Conservation (phyloP, 176 grass and related monocot genomes). For the Calamus simplicifolius region DNA sequence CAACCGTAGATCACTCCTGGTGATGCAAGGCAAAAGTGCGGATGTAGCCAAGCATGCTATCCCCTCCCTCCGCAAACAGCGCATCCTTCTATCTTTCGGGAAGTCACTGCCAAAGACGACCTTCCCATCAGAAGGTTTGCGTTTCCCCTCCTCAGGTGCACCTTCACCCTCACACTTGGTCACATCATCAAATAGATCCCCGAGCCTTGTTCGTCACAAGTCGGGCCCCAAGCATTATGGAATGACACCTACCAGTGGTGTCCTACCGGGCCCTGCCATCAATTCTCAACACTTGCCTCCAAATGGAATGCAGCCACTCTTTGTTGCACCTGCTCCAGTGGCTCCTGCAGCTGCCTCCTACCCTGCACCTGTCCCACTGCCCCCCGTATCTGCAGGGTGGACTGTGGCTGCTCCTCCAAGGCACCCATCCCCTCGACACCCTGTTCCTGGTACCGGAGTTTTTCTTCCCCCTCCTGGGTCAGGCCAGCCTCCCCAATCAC, state of each 20-base stretch:
- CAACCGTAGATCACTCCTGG: slow-evolving; percentile 41
- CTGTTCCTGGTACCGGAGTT: slow-evolving; percentile 70
- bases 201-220: slow-evolving; percentile 26
- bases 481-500: slow-evolving; percentile 29
- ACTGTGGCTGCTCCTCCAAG: slow-evolving; percentile 42
- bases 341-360: slow-evolving; percentile 18
- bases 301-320: slow-evolving; percentile 23
- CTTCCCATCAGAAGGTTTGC: slow-evolving; percentile 20
- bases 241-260: slow-evolving; percentile 16
- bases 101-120: slow-evolving; percentile 48
- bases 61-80: slow-evolving; percentile 38
- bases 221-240: slow-evolving; percentile 39
- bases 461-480: slow-evolving; percentile 61
- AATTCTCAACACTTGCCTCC: neutral
- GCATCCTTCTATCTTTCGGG: slow-evolving; percentile 57
- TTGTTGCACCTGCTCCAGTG: slow-evolving; percentile 43
- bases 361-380: slow-evolving; percentile 1
- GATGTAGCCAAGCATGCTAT: slow-evolving; percentile 62
- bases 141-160: slow-evolving; percentile 25
- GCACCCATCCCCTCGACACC: slow-evolving; percentile 30
- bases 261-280: slow-evolving; percentile 2
- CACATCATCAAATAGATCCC: slow-evolving; percentile 34
- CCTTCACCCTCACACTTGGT: slow-evolving; percentile 38
- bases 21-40: slow-evolving; percentile 56
- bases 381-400: slow-evolving; percentile 22